Percentiles rank a stretch among this genome's conserved stretches.
Evolutionary conservation across 164 flowering plant species (phyloP).

Genomic region (Chimonanthus praecox): DNA sequence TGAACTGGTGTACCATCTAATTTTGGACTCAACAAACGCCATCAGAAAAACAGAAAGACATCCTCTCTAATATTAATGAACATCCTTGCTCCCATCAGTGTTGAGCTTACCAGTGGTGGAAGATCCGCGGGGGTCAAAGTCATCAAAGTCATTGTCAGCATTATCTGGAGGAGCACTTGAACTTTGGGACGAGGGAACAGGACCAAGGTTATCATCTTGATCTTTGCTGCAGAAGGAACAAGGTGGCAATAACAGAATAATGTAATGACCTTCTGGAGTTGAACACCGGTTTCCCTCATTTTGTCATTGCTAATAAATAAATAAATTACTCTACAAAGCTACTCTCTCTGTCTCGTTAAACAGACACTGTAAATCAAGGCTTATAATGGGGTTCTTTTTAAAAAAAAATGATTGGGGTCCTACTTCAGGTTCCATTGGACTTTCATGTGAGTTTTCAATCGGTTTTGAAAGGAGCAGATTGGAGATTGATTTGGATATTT

Average conservation of each 20-base stretch:
- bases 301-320: too few relatives aligned
- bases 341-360: too few relatives aligned
- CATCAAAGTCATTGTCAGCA: conserved; percentile 80
- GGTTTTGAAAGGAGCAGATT: too few relatives aligned
- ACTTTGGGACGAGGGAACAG: conserved; percentile 35
- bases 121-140: conserved; percentile 94
- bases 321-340: too few relatives aligned
- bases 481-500: too few relatives aligned
- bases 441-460: too few relatives aligned
- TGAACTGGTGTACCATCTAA: not conserved
- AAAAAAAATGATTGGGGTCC: too few relatives aligned
- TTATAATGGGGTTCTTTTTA: too few relatives aligned
- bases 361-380: too few relatives aligned
- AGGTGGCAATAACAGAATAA: not conserved
- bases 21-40: not conserved
- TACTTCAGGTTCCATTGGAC: too few relatives aligned
- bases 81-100: not conserved
- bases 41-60: not conserved
- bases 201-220: conserved; percentile 27
- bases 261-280: not conserved
- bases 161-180: conserved; percentile 35
- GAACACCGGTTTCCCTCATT: too few relatives aligned
- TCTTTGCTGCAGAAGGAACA: conserved; percentile 29
- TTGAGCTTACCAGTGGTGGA: conserved; percentile 55
- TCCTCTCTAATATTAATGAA: not conserved